Conservation (phyloP, 176 grass and related monocot genomes). For the Oryza punctata region DNA sequence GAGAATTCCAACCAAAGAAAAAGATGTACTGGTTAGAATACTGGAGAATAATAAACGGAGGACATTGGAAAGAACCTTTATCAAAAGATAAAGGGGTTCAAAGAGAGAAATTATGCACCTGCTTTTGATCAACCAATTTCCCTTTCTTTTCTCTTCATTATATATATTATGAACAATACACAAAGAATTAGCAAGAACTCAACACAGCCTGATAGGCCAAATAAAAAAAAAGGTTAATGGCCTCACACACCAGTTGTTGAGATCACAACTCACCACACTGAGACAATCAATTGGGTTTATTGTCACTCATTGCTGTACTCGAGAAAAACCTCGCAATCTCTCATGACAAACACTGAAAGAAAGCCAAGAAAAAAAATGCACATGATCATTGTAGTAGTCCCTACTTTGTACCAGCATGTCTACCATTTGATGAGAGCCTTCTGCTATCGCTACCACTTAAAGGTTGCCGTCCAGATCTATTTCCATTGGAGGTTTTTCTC, state of each 20-base stretch:
- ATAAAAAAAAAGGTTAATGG: constrained; percentile 68
- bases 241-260: constrained; percentile 62
- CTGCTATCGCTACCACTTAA: constrained; percentile 59
- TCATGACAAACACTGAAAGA: constrained; percentile 60
- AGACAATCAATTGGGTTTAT: constrained; percentile 84
- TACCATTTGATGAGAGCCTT: constrained; percentile 75
- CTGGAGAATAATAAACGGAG: constrained; percentile 32
- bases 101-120: constrained; percentile 38
- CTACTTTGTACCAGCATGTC: constrained; percentile 66
- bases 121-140: constrained; percentile 51
- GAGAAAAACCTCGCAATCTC: constrained; percentile 51
- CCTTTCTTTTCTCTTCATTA: constrained; percentile 83
- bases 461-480: constrained; percentile 61
- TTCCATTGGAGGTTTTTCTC: constrained; percentile 71
- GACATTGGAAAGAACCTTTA: constrained; percentile 32
- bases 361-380: constrained; percentile 53
- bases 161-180: constrained; percentile 76
- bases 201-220: constrained; percentile 54
- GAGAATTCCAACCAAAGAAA: constrained; percentile 41
- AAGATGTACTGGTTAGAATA: constrained; percentile 37
- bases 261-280: constrained; percentile 66
- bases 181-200: constrained; percentile 65
- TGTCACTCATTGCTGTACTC: constrained; percentile 75
- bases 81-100: constrained; percentile 44
- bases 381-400: constrained; percentile 43